A percentile compares a stretch with the other conserved stretches of the same genome.
These are phyloP conservation scores for Exophiala phaeomuriformis DNA, from an alignment of 2,329 filamentous ascomycete genomes.

Conservation along the genomic window DNA sequence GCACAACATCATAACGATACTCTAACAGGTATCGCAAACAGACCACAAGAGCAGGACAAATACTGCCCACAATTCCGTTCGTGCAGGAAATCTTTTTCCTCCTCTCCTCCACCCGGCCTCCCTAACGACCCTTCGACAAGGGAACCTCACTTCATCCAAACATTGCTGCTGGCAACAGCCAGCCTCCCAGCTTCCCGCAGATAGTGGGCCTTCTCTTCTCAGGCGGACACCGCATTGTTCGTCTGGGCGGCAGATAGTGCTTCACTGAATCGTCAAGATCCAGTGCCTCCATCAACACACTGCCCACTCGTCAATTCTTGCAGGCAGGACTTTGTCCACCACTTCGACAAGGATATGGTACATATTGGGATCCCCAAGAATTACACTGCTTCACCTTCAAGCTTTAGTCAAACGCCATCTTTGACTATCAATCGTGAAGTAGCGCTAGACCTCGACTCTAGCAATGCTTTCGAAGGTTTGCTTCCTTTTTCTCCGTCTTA, in stretches of 20 bases:
- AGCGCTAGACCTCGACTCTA: conserved; percentile 84
- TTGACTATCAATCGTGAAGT: conserved; percentile 96
- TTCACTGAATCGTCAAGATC: conserved; percentile 55
- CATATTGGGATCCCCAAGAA: conserved; percentile 70
- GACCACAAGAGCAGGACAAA: conserved; percentile 49
- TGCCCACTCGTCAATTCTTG: conserved; percentile 12
- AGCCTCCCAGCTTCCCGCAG: conserved; percentile 58
- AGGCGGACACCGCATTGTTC: conserved; percentile 88
- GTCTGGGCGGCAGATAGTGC: conserved; percentile 97
- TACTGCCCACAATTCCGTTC: conserved; percentile 78
- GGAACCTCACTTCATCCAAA: conserved; percentile 45
- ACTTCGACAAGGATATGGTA: conserved; percentile 62
- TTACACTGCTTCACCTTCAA: conserved; percentile 75
- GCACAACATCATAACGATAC: conserved; percentile 75
- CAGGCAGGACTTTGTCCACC: conserved; percentile 18
- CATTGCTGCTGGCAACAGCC: conserved; percentile 75
- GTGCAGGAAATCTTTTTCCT: conserved; percentile 73
- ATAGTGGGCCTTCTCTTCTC: conserved; percentile 96
- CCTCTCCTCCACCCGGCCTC: conserved; percentile 76
- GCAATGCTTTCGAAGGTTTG: conserved; percentile 88
- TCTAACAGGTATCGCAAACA: conserved; percentile 39
- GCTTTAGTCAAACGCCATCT: conserved; percentile 70
- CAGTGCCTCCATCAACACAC: conserved; percentile 18
- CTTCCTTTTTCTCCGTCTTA: neutral
- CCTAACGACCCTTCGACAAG: conserved; percentile 69